A percentile compares a stretch with the other conserved stretches of the same genome.
Evolutionary conservation across 257 asterid species (phyloP).

Genomic region (Paulownia fortunei): DNA sequence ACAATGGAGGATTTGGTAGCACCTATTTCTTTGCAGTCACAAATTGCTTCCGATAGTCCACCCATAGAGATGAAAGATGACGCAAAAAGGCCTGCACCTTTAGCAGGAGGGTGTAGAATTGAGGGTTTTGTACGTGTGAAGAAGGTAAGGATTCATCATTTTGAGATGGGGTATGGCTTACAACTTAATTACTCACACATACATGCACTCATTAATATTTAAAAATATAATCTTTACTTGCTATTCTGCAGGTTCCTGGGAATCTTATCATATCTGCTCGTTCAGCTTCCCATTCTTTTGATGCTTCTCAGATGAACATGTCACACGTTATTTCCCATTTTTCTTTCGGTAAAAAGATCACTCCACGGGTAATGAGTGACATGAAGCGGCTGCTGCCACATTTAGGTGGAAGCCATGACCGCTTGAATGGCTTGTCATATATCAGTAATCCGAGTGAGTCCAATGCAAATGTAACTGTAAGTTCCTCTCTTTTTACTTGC

Average conservation of each 20-base stretch:
- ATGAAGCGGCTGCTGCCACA: constrained; percentile 73
- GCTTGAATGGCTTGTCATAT: constrained; percentile 71
- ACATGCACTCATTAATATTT: constrained; percentile 1
- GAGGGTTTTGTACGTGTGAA: constrained; percentile 98
- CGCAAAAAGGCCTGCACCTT: constrained; percentile 85
- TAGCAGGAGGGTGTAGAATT: constrained; percentile 90
- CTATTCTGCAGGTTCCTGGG: constrained; percentile 85
- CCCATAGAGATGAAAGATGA: constrained; percentile 45
- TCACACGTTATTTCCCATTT: constrained; percentile 82
- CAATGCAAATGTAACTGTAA: constrained; percentile 88
- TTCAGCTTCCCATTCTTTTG: constrained; percentile 92
- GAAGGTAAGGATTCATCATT: constrained; percentile 61
- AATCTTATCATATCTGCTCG: constrained; percentile 90
- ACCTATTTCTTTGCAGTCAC: constrained; percentile 68
- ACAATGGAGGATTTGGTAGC: constrained; percentile 87
- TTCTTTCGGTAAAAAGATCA: constrained; percentile 79
- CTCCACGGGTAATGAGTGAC: constrained; percentile 74
- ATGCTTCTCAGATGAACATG: constrained; percentile 97
- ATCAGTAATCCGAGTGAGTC: constrained; percentile 89
- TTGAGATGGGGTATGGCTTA: constrained; percentile 13
- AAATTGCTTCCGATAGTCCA: constrained; percentile 51
- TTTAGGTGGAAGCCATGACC: constrained; percentile 82
- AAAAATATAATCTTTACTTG: constrained; percentile 15
- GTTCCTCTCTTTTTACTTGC: constrained; percentile 37
- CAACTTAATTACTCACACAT: neutral